Evolutionary conservation across 257 asterid species (phyloP), one percentile per base, ranked within the genome.

Genomic region (Nicotiana benthamiana): DNA sequence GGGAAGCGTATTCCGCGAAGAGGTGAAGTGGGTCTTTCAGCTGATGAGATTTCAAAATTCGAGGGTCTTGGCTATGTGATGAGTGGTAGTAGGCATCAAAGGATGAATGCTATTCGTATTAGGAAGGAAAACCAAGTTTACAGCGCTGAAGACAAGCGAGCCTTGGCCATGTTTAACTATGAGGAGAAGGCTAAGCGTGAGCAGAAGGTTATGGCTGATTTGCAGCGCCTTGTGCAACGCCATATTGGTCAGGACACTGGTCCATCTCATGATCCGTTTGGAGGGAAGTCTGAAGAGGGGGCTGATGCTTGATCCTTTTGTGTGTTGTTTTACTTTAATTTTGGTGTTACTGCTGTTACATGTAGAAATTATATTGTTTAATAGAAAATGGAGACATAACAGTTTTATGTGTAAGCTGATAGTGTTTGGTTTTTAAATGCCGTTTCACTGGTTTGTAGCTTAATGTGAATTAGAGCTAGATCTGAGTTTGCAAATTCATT

Each of bases 1-100:
- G 99, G 99, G 65, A 95, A 95, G 87, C 99, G 99, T 91, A 95
- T 95, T 61, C 99, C 99, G 30, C 94, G 99, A 68, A 93, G 99
- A 93, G 99, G 99, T 32, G 99, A 95, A 86, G 99, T 95, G 88
- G 99, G 99, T 79, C 93, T 95, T 32, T 91, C 99, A 5, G 99
- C 99, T 78, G 99, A 95, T 3, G 99, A 95, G 90, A 95, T 95
- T 85, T 84, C 89, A 0, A 95, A 90, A 89, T 95, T 92, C 64
- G 99, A 95, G 92, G 54, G 13, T 62, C 97, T 95, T 84, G 99
- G 99, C 22, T 95, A 92, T 87, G 99, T 95, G 91, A 95, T 95
- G 99, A 95, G 99, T 82, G 99, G 99, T 79, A 95, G 99, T 83
- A 93, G 99, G 82, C 99, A 95, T 88, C 99, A 95, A 83, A 90